Conservation (phyloP, 371 early-diverging fungal genomes). For the Mucor racemosus region DNA sequence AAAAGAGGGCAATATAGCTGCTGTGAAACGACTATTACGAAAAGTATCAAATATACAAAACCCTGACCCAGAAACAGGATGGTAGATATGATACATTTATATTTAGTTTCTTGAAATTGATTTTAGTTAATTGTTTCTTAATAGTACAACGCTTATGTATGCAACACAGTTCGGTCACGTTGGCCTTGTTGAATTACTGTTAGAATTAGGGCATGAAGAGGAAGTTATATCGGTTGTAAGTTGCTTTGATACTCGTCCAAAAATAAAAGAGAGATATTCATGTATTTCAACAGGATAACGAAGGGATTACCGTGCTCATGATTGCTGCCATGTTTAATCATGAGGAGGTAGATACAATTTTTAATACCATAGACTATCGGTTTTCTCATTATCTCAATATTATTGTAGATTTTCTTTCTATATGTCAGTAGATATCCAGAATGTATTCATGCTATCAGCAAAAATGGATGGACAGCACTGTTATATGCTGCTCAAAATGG, state of each 20-base stretch:
- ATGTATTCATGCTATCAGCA: constrained; percentile 56
- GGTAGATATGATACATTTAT: constrained; percentile 20
- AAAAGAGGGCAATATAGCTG: constrained; percentile 55
- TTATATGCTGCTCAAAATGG: constrained; percentile 55
- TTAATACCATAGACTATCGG: background rate
- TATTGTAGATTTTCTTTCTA: constrained; percentile 45
- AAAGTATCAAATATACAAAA: constrained; percentile 55
- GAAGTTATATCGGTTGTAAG: constrained; percentile 56
- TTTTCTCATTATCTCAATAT: background rate
- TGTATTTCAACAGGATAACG: constrained; percentile 33
- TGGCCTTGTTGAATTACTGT: constrained; percentile 45
- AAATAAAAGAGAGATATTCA: background rate
- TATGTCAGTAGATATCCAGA: constrained; percentile 54
- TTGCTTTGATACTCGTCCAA: background rate
- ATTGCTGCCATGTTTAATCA: constrained; percentile 54
- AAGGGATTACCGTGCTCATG: constrained; percentile 57
- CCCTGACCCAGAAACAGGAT: constrained; percentile 56
- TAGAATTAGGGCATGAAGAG: constrained; percentile 56
- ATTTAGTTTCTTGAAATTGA: too few species aligned
- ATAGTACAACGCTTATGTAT: constrained; percentile 55
- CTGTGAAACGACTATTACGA: constrained; percentile 49
- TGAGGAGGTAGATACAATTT: constrained; percentile 40
- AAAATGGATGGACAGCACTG: constrained; percentile 51
- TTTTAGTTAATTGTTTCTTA: background rate
- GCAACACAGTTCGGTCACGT: constrained; percentile 51